These are phyloP conservation scores for Primulina tabacum DNA, from an alignment of 257 asterid species.

Conservation along the genomic window DNA sequence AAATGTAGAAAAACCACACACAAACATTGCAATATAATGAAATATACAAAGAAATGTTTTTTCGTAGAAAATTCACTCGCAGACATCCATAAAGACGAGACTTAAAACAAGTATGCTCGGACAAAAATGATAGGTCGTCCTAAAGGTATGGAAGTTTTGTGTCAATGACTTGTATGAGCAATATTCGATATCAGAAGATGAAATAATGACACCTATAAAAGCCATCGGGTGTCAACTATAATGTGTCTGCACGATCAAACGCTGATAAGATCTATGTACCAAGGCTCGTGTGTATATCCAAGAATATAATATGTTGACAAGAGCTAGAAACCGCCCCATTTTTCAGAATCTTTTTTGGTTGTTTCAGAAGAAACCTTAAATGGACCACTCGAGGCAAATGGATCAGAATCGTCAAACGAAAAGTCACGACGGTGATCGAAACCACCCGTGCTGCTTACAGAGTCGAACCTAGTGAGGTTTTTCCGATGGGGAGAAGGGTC, in stretches of 20 bases:
- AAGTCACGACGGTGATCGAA: slow-evolving; percentile 57
- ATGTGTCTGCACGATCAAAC: slow-evolving; percentile 15
- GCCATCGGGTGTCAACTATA: neutral
- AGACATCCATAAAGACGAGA: neutral
- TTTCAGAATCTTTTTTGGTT: slow-evolving; percentile 46
- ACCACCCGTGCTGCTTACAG: slow-evolving; percentile 65
- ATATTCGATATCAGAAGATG: no score
- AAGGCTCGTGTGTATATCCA: slow-evolving; percentile 10
- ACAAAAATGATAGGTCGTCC: neutral
- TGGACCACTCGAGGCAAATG: slow-evolving; percentile 86
- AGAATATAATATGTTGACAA: neutral
- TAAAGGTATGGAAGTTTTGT: neutral
- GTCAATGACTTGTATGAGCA: neutral
- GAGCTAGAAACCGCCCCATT: slow-evolving; percentile 41
- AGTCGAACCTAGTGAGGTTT: slow-evolving; percentile 73
- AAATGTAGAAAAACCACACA: neutral
- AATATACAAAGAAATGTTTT: neutral
- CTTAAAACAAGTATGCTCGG: neutral
- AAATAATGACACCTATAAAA: neutral
- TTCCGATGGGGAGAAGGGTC: slow-evolving; percentile 55
- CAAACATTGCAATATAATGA: neutral
- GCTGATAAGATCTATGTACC: slow-evolving; percentile 5
- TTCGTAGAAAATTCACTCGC: neutral
- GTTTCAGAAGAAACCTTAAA: slow-evolving; percentile 76
- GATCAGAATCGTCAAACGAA: slow-evolving; percentile 86